These are phyloP conservation scores for Paramecium primaurelia DNA, from an alignment of 73 alveolate species.

Conservation along the genomic window DNA sequence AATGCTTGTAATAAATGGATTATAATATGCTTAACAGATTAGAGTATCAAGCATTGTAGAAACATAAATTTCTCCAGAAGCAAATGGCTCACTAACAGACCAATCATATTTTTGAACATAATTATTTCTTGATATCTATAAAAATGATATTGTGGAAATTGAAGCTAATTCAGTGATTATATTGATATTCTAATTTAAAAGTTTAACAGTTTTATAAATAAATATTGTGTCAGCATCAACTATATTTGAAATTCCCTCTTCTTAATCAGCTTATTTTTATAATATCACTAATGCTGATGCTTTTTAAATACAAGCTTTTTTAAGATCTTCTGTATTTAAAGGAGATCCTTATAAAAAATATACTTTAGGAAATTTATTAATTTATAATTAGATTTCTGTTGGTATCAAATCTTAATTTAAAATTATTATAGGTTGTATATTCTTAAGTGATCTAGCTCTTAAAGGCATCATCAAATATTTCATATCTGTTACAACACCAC, in stretches of 20 bases:
- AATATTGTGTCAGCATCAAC: slow-evolving; percentile 96
- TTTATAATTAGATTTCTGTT: slow-evolving; percentile 91
- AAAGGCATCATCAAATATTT: slow-evolving; percentile 90
- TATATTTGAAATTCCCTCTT: slow-evolving; percentile 71
- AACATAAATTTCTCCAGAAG: slow-evolving; percentile 94
- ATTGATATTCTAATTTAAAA: slow-evolving; percentile 70
- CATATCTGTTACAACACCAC: slow-evolving; percentile 92
- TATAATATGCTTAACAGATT: slow-evolving; percentile 93
- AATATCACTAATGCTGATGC: slow-evolving; percentile 91
- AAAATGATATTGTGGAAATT: slow-evolving; percentile 82
- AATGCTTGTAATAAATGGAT: slow-evolving; percentile 89
- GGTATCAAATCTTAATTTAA: slow-evolving; percentile 86
- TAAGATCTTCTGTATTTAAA: slow-evolving; percentile 88
- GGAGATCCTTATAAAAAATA: slow-evolving; percentile 91
- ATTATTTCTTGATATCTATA: slow-evolving; percentile 76
- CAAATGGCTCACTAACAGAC: slow-evolving; percentile 91
- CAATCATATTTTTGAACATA: slow-evolving; percentile 74
- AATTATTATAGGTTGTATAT: slow-evolving; percentile 85
- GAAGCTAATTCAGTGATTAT: slow-evolving; percentile 92
- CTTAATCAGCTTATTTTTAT: slow-evolving; percentile 78
- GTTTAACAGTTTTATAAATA: slow-evolving; percentile 92
- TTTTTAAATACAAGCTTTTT: slow-evolving; percentile 88
- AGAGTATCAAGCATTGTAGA: slow-evolving; percentile 92
- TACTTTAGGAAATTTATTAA: slow-evolving; percentile 89
- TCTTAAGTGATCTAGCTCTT: slow-evolving; percentile 82